Evolutionary conservation across 2,329 filamentous ascomycete species (phyloP), one percentile per base, ranked within the genome.

Genomic region (Cercospora nicotianae): DNA sequence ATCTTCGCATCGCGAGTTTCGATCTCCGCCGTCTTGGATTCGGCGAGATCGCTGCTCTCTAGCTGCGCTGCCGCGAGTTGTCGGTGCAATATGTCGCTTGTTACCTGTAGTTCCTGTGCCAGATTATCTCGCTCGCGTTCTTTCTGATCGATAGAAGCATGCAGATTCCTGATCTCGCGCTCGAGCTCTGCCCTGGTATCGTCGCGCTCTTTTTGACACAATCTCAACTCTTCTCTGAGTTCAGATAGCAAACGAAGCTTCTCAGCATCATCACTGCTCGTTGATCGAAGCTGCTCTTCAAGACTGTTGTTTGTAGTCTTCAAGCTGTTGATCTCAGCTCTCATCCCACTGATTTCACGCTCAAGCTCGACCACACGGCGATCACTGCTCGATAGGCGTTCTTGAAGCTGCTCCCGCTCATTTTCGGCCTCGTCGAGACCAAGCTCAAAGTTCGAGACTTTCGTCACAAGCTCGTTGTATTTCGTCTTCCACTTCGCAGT

Each of bases 151-250:
- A 82, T 63, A 26, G 79, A 69, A 55, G 79, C 76, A 31, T 81
- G 77, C 16, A 82, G 68, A n/a, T 80, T 77, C 28, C 82, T 80
- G 2, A 82, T 67, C 7, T 78, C 75, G 60, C 83, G 28, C 4
- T 20, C 42, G 4, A 69, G 39, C 2, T 53, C 48, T 36, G n/a
- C 23, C 5, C 31, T n/a, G 10, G 64, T 18, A 5, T 55, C 59
- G 16, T 65, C 59, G 9, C 55, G 60, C 48, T 70, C 68, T 4
- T 23, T 20, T 10, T 66, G 60, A 16, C 66, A 65, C 7, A 69
- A 60, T 53, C 70, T 55, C 20, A 73, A 51, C 16, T 75, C 69
- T 5, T 70, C 67, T 3, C 45, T 58, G 12, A 70, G 64, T n/a
- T 61, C 64, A 20, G 26, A 55, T n/a, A 67, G 39, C 51, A 68